A percentile compares a stretch with the other conserved stretches of the same genome.
phyloP scores from a whole-genome alignment of 169 alveolate species.

The Miamiensis avidus region DNA sequence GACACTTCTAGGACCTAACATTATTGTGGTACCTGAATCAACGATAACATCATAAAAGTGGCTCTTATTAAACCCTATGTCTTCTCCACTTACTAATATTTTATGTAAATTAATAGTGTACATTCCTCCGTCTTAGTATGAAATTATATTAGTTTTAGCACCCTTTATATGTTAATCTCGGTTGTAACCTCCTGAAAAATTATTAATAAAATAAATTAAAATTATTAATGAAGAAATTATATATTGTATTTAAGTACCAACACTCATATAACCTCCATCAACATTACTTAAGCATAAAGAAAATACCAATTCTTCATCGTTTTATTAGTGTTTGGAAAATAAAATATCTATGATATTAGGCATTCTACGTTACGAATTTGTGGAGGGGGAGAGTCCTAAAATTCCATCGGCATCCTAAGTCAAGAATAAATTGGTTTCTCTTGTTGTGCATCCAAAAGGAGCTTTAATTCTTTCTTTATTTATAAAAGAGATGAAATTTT shows the following conservation, averaged over 20 bases:
- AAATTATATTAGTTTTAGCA: slow-evolving; percentile 6
- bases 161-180: slow-evolving; percentile 3
- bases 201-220: too few species aligned
- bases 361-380: background rate
- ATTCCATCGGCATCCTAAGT: slow-evolving; percentile 23
- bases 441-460: slow-evolving; percentile 20
- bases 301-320: slow-evolving; percentile 8
- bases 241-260: background rate
- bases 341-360: slow-evolving; percentile 12
- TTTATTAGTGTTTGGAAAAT: slow-evolving; percentile 3
- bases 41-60: background rate
- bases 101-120: background rate
- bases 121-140: background rate
- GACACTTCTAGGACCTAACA: slow-evolving; percentile 11
- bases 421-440: slow-evolving; percentile 22
- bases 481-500: slow-evolving; percentile 1
- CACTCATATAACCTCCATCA: slow-evolving; percentile 34
- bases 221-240: too few species aligned
- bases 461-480: slow-evolving; percentile 1
- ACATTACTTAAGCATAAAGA: slow-evolving; percentile 9
- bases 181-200: slow-evolving; percentile 12
- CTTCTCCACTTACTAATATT: background rate
- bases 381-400: slow-evolving; percentile 15
- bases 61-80: background rate
- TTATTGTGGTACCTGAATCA: slow-evolving; percentile 24